A percentile compares a stretch with the other conserved stretches of the same genome.
These are phyloP conservation scores for Neospora caninum DNA, from an alignment of 169 alveolate species.

Conservation along the genomic window DNA sequence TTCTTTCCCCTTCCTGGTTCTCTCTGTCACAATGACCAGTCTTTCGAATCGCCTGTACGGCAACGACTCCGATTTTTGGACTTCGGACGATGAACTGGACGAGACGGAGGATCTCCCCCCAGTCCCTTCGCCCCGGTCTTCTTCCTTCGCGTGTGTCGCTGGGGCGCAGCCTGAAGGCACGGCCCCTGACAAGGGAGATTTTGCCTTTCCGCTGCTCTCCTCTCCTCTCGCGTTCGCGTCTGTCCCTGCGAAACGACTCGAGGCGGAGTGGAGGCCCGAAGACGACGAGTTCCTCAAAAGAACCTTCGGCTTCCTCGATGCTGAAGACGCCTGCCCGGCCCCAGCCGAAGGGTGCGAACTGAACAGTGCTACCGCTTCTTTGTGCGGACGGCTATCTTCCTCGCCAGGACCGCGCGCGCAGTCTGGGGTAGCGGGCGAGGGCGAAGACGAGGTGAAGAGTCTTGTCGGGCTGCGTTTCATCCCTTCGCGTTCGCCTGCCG, in stretches of 20 bases:
- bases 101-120: background rate
- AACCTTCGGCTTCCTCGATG: background rate
- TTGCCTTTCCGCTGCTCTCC: background rate
- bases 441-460: background rate
- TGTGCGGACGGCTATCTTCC: too few species aligned
- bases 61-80: constrained; percentile 35
- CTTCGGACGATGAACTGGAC: background rate
- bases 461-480: background rate
- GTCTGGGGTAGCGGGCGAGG: background rate
- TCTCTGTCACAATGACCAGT: background rate
- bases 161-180: background rate
- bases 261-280: background rate
- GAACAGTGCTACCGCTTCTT: background rate
- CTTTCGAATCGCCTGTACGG: background rate
- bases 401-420: background rate
- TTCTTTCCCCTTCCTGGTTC: background rate
- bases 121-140: background rate
- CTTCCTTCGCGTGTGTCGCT: background rate
- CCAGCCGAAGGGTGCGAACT: background rate
- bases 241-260: background rate
- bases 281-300: constrained; percentile 1
- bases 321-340: background rate
- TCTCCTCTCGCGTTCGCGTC: background rate
- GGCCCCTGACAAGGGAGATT: background rate
- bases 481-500: background rate